Conservation (phyloP, 1,284 basidiomycete genomes). For the Marasmius sp. region DNA sequence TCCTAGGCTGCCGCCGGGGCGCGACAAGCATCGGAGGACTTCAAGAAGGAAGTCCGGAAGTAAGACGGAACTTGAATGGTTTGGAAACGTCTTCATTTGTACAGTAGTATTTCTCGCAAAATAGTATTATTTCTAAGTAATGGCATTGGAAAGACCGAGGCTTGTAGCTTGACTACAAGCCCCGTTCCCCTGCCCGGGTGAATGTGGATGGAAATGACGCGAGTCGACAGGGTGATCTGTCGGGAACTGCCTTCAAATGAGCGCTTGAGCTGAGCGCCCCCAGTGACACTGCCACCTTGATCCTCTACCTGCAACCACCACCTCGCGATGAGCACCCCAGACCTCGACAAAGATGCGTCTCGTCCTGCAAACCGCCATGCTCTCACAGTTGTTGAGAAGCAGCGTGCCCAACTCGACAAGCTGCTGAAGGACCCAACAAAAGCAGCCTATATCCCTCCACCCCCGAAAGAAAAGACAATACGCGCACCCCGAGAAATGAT, state of each 20-base stretch:
- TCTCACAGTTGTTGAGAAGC: constrained; percentile 68
- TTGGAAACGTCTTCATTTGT: background rate
- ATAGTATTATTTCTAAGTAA: background rate
- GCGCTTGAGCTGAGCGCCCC: too few species aligned
- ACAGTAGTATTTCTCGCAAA: background rate
- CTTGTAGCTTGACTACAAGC: background rate
- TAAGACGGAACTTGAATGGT: constrained; percentile 18
- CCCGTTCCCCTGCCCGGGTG: too few species aligned
- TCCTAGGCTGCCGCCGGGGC: constrained; percentile 42
- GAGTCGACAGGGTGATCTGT: too few species aligned
- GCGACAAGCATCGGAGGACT: constrained; percentile 42
- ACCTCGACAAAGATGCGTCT: constrained; percentile 1
- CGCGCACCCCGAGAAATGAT: constrained; percentile 90
- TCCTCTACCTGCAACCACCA: background rate
- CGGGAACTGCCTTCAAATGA: too few species aligned
- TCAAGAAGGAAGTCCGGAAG: constrained; percentile 46
- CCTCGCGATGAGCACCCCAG: background rate
- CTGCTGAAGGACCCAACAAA: constrained; percentile 87
- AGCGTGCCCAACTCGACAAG: constrained; percentile 77
- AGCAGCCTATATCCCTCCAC: constrained; percentile 71
- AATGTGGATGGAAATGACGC: too few species aligned
- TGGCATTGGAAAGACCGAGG: background rate
- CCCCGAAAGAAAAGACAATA: constrained; percentile 77
- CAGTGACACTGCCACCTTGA: too few species aligned
- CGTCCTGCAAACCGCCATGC: constrained; percentile 56